Conservation (phyloP, 371 early-diverging fungal genomes). For the Sporodiniella umbellata region DNA sequence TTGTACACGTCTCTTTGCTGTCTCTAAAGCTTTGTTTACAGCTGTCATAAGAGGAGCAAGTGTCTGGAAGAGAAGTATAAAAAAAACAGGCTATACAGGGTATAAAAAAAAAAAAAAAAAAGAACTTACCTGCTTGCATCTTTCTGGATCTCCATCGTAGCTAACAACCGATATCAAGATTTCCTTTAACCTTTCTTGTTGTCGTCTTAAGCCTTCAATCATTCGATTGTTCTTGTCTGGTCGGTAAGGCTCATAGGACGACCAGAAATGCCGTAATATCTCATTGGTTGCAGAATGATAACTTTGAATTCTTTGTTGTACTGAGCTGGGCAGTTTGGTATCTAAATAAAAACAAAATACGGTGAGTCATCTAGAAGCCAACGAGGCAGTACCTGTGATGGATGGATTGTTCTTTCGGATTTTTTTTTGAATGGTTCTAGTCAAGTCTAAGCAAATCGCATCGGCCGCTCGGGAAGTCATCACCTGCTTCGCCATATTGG, state of each 20-base stretch:
- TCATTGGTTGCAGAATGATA: conserved; percentile 63
- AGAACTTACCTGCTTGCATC: conserved; percentile 32
- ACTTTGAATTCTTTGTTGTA: conserved; percentile 47
- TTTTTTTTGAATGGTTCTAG: conserved; percentile 34
- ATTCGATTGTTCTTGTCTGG: conserved; percentile 53
- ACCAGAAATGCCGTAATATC: conserved; percentile 66
- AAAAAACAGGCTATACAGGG: too few species aligned
- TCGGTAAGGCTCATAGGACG: conserved; percentile 50
- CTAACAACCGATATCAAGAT: conserved; percentile 30
- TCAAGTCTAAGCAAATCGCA: conserved; percentile 28
- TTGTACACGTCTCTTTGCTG: conserved; percentile 51
- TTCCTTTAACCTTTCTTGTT: conserved; percentile 46
- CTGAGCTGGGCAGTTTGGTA: conserved; percentile 35
- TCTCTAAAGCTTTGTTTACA: conserved; percentile 49
- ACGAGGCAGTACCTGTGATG: conserved; percentile 17
- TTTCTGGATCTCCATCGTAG: conserved; percentile 30
- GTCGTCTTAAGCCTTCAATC: conserved; percentile 51
- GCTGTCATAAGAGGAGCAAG: conserved; percentile 44
- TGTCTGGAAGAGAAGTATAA: conserved; percentile 44
- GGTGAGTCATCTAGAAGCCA: too few species aligned
- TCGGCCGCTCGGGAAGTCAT: conserved; percentile 33
- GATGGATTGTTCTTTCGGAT: conserved; percentile 22
- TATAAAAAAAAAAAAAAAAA: conserved; percentile 3
- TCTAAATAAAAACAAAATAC: conserved; percentile 14
- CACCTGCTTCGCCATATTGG: conserved; percentile 36